Base-by-base conservation (phyloP, 148 eudicot genomes). In the Chenopodium formosanum region DNA sequence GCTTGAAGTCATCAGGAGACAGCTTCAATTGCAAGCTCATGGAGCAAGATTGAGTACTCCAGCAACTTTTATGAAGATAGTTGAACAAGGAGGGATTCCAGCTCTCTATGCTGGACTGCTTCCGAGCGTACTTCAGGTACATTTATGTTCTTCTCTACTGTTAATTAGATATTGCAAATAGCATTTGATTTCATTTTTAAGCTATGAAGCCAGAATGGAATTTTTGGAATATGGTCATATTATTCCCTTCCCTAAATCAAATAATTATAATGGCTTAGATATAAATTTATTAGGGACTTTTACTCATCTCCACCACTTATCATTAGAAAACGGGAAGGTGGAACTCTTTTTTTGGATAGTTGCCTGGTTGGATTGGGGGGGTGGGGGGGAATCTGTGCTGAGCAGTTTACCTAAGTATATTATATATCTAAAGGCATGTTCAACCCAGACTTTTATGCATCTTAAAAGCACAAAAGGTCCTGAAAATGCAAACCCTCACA, bases 81-180 rank as follows among this genome's bases (percentile, higher is more conserved):
- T 91, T 29, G 91, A 91, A 81, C 88, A 84, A 74, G 91, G 94
- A 80, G 94, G 94, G 69, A 74, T 91, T 81, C 82, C 90, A 50
- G 94, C 83, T 81, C 90, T 91, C 25, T 91, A 91, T 87, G 94
- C 94, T n/a, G 94, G 94, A 81, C 83, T 91, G 73, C 62, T 83
- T 52, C 94, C 94, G 52, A 90, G 94, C 82, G 86, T 91, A 85
- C 86, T 91, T 71, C 94, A 91, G 94, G 94, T 91, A 80, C 73
- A 81, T 58, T 31, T 40, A 53, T 37, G 34, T 17, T 25, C 48
- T 73, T 70, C 23, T 31, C 68, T 64, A 31, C 52, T 47, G 80
- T 16, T 78, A 17, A 70, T 68, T 34, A 31, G 58, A 60, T 46
- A 32, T 71, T 29, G 71, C 27, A 56, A 60, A 40, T 11, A 44